Percentiles rank a stretch among this genome's conserved stretches.
phyloP scores from a whole-genome alignment of 768 basidiomycete genomes.

The Calocybe cyanea region DNA sequence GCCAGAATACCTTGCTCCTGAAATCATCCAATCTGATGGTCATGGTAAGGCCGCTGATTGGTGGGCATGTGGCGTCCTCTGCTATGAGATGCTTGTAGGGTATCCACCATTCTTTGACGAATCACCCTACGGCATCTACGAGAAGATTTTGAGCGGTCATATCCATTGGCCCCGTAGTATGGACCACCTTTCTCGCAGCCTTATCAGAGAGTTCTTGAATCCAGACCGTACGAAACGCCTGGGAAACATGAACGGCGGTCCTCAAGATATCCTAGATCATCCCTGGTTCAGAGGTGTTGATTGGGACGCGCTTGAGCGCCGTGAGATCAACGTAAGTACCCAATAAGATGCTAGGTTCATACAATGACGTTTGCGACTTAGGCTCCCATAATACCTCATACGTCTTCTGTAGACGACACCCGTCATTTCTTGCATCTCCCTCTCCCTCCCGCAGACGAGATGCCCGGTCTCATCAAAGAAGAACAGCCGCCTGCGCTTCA shows the following conservation, averaged over 20 bases:
- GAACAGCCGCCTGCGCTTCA: slow-evolving; percentile 56
- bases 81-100: slow-evolving; percentile 98
- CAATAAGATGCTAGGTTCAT: slow-evolving; percentile 1
- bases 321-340: slow-evolving; percentile 72
- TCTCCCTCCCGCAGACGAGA: slow-evolving; percentile 71
- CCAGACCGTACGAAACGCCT: slow-evolving; percentile 89
- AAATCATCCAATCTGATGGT: slow-evolving; percentile 96
- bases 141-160: slow-evolving; percentile 88
- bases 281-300: slow-evolving; percentile 96
- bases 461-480: slow-evolving; percentile 70
- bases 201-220: slow-evolving; percentile 85
- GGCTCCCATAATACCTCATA: slow-evolving; percentile 86
- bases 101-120: slow-evolving; percentile 99
- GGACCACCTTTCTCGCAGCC: slow-evolving; percentile 84
- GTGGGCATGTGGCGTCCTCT: slow-evolving; percentile 98
- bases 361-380: slow-evolving; percentile 25
- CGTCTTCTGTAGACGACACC: slow-evolving; percentile 76
- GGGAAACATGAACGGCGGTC: slow-evolving; percentile 90
- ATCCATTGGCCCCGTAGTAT: slow-evolving; percentile 90
- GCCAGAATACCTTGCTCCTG: slow-evolving; percentile 95
- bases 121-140: slow-evolving; percentile 97
- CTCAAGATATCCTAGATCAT: slow-evolving; percentile 87
- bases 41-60: slow-evolving; percentile 98
- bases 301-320: slow-evolving; percentile 82
- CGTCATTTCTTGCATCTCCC: slow-evolving; percentile 83